Evolutionary conservation across 2,329 filamentous ascomycete species (phyloP).

Genomic region (Xylaria sp.): DNA sequence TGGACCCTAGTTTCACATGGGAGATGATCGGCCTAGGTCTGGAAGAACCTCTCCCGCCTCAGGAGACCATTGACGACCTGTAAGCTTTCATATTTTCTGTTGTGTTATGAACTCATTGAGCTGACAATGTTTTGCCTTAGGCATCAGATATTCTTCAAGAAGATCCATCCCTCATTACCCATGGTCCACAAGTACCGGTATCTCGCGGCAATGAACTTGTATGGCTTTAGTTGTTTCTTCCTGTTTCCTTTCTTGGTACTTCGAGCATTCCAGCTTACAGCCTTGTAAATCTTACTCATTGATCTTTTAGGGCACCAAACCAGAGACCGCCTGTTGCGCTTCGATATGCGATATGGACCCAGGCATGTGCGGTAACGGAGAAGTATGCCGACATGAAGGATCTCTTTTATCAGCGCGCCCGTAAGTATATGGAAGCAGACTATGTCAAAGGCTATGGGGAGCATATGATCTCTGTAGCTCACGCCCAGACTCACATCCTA

Average conservation of each 20-base stretch:
- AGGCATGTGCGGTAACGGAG: slow-evolving; percentile 82
- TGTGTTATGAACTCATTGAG: neutral
- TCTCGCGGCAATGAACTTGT: slow-evolving; percentile 83
- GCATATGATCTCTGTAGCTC: slow-evolving; percentile 79
- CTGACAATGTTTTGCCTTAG: slow-evolving; percentile 43
- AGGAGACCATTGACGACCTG: slow-evolving; percentile 78
- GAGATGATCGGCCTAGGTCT: slow-evolving; percentile 68
- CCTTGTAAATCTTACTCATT: slow-evolving; percentile 11
- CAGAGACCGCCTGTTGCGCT: slow-evolving; percentile 85
- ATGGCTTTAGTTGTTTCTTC: slow-evolving; percentile 33
- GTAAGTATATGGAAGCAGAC: slow-evolving; percentile 88
- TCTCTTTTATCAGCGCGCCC: slow-evolving; percentile 84
- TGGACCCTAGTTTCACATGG: slow-evolving; percentile 70
- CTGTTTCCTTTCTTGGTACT: neutral
- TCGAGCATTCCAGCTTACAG: neutral
- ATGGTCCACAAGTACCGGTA: slow-evolving; percentile 91
- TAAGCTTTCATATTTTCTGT: slow-evolving; percentile 44
- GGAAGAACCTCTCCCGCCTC: slow-evolving; percentile 61
- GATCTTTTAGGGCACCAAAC: slow-evolving; percentile 63
- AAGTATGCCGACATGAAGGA: slow-evolving; percentile 80
- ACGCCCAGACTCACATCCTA: slow-evolving; percentile 83
- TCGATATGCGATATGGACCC: slow-evolving; percentile 94
- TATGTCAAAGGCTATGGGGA: slow-evolving; percentile 94
- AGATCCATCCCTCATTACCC: slow-evolving; percentile 81
- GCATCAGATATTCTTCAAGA: slow-evolving; percentile 86